phyloP scores from a whole-genome alignment of 2,329 filamentous ascomycete genomes.

The Cryphonectria naterciae region DNA sequence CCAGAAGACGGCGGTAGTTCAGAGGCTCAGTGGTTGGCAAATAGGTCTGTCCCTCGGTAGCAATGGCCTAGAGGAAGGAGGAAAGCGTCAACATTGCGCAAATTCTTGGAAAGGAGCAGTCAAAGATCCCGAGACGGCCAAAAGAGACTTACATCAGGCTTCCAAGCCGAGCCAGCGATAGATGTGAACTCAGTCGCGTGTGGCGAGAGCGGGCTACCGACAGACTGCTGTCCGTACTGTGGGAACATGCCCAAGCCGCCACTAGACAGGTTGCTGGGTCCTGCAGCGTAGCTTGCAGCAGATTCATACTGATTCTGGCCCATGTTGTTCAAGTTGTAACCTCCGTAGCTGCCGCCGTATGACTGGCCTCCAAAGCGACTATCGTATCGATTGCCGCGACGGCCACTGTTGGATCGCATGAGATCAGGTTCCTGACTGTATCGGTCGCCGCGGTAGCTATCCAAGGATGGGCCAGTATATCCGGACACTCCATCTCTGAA shows the following conservation, averaged over 20 bases:
- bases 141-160: constrained; percentile 52
- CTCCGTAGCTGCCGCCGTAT: constrained; percentile 43
- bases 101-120: constrained; percentile 22
- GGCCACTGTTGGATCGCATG: constrained; percentile 46
- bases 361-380: constrained; percentile 38
- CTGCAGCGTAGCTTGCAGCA: constrained; percentile 32
- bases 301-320: constrained; percentile 37
- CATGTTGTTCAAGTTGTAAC: constrained; percentile 38
- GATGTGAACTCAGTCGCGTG: constrained; percentile 76
- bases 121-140: background rate
- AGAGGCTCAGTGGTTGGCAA: constrained; percentile 86
- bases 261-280: constrained; percentile 39
- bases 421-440: constrained; percentile 54
- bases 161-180: constrained; percentile 53
- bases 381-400: constrained; percentile 54
- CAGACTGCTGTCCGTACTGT: constrained; percentile 58
- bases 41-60: constrained; percentile 72
- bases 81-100: constrained; percentile 30
- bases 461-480: constrained; percentile 40
- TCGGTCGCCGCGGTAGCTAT: constrained; percentile 51
- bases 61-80: constrained; percentile 46
- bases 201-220: constrained; percentile 70
- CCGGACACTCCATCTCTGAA: constrained; percentile 46
- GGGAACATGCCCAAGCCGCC: constrained; percentile 49
- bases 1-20: constrained; percentile 93